Evolutionary conservation across 805 yeast species (phyloP), one percentile per base, ranked within the genome.

Genomic region (Starmera quercuum): DNA sequence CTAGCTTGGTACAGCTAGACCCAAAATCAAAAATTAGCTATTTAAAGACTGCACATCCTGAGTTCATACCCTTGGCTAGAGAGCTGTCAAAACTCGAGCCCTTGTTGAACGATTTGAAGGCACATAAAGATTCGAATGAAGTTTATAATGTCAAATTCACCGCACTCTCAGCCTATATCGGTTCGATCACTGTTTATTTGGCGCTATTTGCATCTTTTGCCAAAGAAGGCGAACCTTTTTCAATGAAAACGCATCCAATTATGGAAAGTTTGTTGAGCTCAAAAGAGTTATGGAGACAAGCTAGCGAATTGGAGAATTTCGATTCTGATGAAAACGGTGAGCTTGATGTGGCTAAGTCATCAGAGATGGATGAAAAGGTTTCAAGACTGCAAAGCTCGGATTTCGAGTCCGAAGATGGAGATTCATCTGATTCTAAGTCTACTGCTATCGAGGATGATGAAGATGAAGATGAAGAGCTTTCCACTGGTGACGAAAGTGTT

Each of bases 221-320:
- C 26, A 58, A 63, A 29, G 63, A 63, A 16, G 78, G 74, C 19
- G 81, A 75, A 33, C 63, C 68, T 4, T 71, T 77, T 40, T 61
- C 73, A 9, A 77, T 88, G 81, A 86, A 85, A 47, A 94, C 85
- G 36, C 90, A 83, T 44, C 83, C 90, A 3, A 80, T 90, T 2
- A 90, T 92, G 96, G 87, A 84, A 49, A 73, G 82, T 20, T 78
- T 90, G 22, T 62, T 90, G 34, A 77, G 82, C 34, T 69, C 92
- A 3, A 71, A 94, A 44, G 96, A 90, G 51, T 69, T 84, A 13
- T 88, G 96, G 95, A 73, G 92, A 52, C 88, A 83, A 48, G 95
- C 94, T 5, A 66, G 61, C 30, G 54, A 43, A 18, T 27, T 33
- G 23, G 44, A 36, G 6, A 46, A 40, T 6, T 38, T 19, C 28